Percentiles rank a stretch among this genome's conserved stretches.
These are phyloP conservation scores for Aegle marmelos DNA, from an alignment of 345 rosid genomes.

Conservation along the genomic window DNA sequence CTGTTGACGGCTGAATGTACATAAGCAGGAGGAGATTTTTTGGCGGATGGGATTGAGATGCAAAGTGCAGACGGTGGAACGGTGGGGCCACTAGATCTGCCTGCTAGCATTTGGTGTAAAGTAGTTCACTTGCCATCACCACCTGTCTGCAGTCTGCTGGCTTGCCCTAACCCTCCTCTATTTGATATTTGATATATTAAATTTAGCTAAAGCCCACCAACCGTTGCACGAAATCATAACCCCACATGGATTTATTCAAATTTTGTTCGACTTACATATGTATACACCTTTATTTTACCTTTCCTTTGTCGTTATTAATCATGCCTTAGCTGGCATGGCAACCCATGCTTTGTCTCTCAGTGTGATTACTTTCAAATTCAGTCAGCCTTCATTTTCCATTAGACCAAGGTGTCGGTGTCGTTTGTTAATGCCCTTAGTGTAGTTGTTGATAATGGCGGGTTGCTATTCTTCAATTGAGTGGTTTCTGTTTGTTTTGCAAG, in stretches of 20 bases:
- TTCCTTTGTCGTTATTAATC: slow-evolving; percentile 22
- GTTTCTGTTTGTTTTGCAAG: background rate
- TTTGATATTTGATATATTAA: background rate
- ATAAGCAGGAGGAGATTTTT: background rate
- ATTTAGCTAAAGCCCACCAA: slow-evolving; percentile 20
- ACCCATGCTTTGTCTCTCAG: slow-evolving; percentile 21
- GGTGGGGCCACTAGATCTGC: slow-evolving; percentile 25
- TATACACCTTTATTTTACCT: background rate
- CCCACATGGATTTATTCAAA: slow-evolving; percentile 28
- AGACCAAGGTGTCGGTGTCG: slow-evolving; percentile 11
- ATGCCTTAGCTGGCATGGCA: slow-evolving; percentile 40
- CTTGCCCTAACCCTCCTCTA: slow-evolving; percentile 1
- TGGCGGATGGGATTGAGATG: background rate
- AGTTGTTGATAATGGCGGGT: background rate
- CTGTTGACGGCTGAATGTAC: background rate
- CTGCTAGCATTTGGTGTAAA: slow-evolving; percentile 29
- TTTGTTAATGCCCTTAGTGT: background rate
- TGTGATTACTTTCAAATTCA: slow-evolving; percentile 5
- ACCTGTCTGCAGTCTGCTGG: slow-evolving; percentile 11
- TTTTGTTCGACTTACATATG: background rate
- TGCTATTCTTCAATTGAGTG: background rate
- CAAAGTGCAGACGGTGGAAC: background rate
- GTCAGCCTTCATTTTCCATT: slow-evolving; percentile 1
- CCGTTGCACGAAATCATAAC: slow-evolving; percentile 2
- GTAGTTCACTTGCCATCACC: slow-evolving; percentile 26